Base-by-base conservation (phyloP, 1,139 yeast species). In the Pichia sp. region DNA sequence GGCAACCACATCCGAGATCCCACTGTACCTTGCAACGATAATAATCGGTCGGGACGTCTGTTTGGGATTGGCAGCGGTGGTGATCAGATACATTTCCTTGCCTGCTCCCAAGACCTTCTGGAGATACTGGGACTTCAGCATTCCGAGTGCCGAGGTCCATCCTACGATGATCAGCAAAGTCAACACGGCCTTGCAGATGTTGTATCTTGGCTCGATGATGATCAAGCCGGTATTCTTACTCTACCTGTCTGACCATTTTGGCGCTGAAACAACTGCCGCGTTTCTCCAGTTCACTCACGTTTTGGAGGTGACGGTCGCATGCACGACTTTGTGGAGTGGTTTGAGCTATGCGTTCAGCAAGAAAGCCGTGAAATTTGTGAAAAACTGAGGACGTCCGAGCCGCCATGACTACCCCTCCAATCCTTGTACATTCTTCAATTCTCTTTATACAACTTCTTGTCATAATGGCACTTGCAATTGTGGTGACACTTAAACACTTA, bases 161-260 rank as follows among this genome's bases (percentile, higher is more conserved):
- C 99, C 99, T 2, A 90, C 95, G n/a, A 73, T 78, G 51, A 81
- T 95, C 43, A 91, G 97, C 12, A 93, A 93, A 68, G 78, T 84
- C 67, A 92, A 95, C 69, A 95, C 99, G 0, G 90, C 85, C 1
- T 77, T 95, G 60, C 99, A 95, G 70, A 92, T 95, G 97, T 66
- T 88, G 9, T 92, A 92, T 64, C 78, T 95, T 50, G 97, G 95
- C 0, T 75, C 83, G 17, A 80, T 88, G 58, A 87, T 92, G 51
- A 73, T 85, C 42, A 76, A 79, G 57, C 95, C 95, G 0, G 85
- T 84, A 0, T 61, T 86, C 17, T 71, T 76, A 54, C 60, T 70
- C 5, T 67, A 66, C 38, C 52, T 65, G 6, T 61, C 62, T 4
- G 61, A 60, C 27, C 49, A 58, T 10, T 57, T 58, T 46, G 64